Percentiles rank a stretch among this genome's conserved stretches.
Evolutionary conservation across 805 yeast genomes (phyloP).

Genomic region (Yarrowia sp.): DNA sequence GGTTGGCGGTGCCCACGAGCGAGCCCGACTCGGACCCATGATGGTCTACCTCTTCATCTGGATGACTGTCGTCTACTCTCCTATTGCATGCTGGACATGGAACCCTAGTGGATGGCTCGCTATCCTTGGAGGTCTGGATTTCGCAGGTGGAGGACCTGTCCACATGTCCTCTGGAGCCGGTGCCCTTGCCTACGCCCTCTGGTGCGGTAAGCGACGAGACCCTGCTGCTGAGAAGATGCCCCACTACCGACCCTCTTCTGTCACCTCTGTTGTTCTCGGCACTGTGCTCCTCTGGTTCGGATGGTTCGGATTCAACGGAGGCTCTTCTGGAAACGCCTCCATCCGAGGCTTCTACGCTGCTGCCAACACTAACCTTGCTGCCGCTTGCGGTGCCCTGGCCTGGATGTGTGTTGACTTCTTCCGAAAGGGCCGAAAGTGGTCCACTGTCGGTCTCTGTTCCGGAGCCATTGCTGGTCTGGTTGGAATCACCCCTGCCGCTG

Average conservation of each 20-base stretch:
- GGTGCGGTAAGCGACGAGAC: conserved; percentile 88
- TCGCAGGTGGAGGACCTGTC: conserved; percentile 99
- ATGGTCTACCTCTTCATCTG: conserved; percentile 92
- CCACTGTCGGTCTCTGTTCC: conserved; percentile 89
- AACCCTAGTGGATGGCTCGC: conserved; percentile 90
- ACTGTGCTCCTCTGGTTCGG: conserved; percentile 97
- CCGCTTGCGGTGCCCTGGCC: conserved; percentile 88
- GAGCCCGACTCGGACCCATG: conserved; percentile 96
- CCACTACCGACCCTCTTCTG: conserved; percentile 92
- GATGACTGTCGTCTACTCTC: conserved; percentile 95
- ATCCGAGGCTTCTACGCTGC: conserved; percentile 95
- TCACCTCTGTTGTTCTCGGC: conserved; percentile 87
- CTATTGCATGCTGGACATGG: conserved; percentile 98
- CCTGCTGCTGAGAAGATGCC: conserved; percentile 72
- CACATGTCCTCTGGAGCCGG: conserved; percentile 94
- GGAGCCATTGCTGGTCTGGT: conserved; percentile 95
- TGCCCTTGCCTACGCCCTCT: conserved; percentile 90
- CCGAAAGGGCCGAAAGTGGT: conserved; percentile 89
- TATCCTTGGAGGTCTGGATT: conserved; percentile 84
- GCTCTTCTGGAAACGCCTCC: conserved; percentile 92
- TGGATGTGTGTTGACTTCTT: conserved; percentile 93
- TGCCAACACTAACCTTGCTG: conserved; percentile 92
- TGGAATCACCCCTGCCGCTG: conserved; percentile 97
- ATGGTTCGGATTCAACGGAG: conserved; percentile 99
- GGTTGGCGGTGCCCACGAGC: conserved; percentile 98